Evolutionary conservation across 164 flowering plant genomes (phyloP).

Genomic region (Aristolochia fimbriata): DNA sequence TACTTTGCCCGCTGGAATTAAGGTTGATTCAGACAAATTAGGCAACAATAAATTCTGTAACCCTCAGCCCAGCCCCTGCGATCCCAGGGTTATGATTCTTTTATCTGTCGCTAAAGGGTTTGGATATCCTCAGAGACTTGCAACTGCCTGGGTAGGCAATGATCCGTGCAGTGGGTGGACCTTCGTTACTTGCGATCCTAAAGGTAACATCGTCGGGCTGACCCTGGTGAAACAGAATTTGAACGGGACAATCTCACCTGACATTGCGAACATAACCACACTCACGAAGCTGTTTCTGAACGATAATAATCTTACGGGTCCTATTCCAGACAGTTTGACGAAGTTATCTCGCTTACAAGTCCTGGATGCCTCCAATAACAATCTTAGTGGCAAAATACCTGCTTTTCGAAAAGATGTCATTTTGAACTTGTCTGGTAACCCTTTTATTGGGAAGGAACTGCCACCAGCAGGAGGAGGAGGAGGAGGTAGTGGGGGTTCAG

Average conservation of each 20-base stretch:
- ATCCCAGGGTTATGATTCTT: conserved; percentile 35
- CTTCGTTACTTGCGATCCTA: conserved; percentile 34
- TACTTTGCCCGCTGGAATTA: conserved; percentile 12
- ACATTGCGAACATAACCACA: conserved; percentile 34
- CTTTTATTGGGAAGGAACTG: conserved; percentile 18
- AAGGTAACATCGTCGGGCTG: conserved; percentile 23
- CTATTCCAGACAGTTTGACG: conserved; percentile 33
- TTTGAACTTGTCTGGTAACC: conserved; percentile 29
- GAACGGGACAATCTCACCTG: conserved; percentile 44
- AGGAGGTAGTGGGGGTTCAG: not conserved
- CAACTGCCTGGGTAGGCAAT: conserved; percentile 48
- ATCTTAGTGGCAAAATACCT: conserved; percentile 38
- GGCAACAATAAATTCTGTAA: conserved; percentile 35
- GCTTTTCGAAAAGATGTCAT: conserved; percentile 16
- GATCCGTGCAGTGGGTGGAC: conserved; percentile 42
- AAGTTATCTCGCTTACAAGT: conserved; percentile 22
- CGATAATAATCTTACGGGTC: conserved; percentile 39
- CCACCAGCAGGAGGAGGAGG: conserved; percentile 6
- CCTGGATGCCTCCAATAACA: conserved; percentile 52
- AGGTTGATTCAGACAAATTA: conserved; percentile 5
- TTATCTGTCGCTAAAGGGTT: conserved; percentile 34
- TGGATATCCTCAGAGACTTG: conserved; percentile 38
- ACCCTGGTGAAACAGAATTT: conserved; percentile 27
- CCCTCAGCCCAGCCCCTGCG: conserved; percentile 42
- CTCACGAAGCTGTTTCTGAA: conserved; percentile 33